Base-by-base conservation (phyloP, 441 rosid genomes). In the Bruguiera hainesii region DNA sequence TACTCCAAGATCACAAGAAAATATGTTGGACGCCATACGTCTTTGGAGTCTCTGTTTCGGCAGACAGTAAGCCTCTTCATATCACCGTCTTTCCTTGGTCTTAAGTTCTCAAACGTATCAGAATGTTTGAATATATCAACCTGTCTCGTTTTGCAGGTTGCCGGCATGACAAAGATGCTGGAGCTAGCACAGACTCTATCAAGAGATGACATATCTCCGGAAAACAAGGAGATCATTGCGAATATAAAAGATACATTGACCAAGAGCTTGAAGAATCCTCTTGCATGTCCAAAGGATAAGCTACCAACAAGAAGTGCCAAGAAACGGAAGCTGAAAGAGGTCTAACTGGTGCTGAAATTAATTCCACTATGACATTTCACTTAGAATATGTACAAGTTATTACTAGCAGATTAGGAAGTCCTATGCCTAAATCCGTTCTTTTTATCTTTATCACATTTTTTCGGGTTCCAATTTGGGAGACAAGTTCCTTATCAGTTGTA, bases 11-110 rank as follows among this genome's bases (percentile, higher is more conserved):
- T 85, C 60, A 84, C 92, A 25, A 80, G 90, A 70, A 80, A 67
- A 76, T 83, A 61, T 78, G 81, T 74, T n/a, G 96, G 82, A 73
- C 83, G 87, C 76, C 96, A 37, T 20, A 48, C 71, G 21, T 83
- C 87, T 69, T 80, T 81, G 16, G 83, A 82, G 56, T 76, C 82
- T 28, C 80, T 83, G 79, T 84, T 84, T 75, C 86, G 80, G 75
- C 81, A 80, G 66, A 82, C 80, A 51, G 86, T 83, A 74, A 69
- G 61, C 25, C 31, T 64, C 53, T 60, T 51, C 8, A 18, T 58
- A 33, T 16, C 58, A 6, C 46, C 30, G 15, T 16, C 16, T 65
- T 8, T 56, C 4, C 19, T 35, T 8, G 52, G n/a, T 10, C 23
- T 19, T 11, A 30, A 35, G 16, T 20, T 20, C 20, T 21, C 29